Evolutionary conservation across 176 grass and related monocot genomes (phyloP).

Genomic region (Bonia amplexicaulis): DNA sequence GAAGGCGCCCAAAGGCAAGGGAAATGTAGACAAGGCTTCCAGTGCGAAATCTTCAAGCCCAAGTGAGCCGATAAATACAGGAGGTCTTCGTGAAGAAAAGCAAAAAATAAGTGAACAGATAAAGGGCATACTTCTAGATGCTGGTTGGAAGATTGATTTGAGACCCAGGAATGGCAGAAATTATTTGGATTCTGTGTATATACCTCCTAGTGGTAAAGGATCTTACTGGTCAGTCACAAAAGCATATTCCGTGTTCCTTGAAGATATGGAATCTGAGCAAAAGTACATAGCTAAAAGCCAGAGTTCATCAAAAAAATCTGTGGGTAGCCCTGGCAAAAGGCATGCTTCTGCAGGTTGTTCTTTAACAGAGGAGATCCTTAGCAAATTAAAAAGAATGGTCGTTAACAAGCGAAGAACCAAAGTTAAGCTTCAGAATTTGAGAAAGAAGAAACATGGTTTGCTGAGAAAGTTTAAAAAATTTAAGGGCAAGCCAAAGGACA

Average conservation of each 20-base stretch:
- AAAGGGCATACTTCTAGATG: constrained; percentile 67
- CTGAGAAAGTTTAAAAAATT: constrained; percentile 16
- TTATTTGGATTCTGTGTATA: constrained; percentile 86
- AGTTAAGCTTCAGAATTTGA: constrained; percentile 37
- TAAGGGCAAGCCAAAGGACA: constrained; percentile 27
- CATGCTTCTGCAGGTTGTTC: constrained; percentile 14
- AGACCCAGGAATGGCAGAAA: constrained; percentile 78
- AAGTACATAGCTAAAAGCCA: constrained; percentile 19
- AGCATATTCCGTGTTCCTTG: constrained; percentile 54
- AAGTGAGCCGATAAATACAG: constrained; percentile 21
- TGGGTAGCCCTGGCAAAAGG: constrained; percentile 20
- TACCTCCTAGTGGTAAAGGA: constrained; percentile 76
- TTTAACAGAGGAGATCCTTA: constrained; percentile 60
- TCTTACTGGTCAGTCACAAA: constrained; percentile 98
- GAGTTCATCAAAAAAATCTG: constrained; percentile 31
- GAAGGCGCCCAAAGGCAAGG: constrained; percentile 6
- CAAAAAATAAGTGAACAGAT: constrained; percentile 78
- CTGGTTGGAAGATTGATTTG: constrained; percentile 87
- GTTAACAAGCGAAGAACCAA: constrained; percentile 52
- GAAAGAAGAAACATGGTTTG: constrained; percentile 32
- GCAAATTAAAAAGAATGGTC: constrained; percentile 64
- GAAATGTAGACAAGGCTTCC: background rate
- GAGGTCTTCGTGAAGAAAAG: constrained; percentile 26
- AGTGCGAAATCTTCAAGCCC: background rate
- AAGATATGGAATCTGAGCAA: constrained; percentile 27